These are phyloP conservation scores for Penicillium robsamsonii DNA, from an alignment of 495 filamentous ascomycete genomes.

Conservation along the genomic window DNA sequence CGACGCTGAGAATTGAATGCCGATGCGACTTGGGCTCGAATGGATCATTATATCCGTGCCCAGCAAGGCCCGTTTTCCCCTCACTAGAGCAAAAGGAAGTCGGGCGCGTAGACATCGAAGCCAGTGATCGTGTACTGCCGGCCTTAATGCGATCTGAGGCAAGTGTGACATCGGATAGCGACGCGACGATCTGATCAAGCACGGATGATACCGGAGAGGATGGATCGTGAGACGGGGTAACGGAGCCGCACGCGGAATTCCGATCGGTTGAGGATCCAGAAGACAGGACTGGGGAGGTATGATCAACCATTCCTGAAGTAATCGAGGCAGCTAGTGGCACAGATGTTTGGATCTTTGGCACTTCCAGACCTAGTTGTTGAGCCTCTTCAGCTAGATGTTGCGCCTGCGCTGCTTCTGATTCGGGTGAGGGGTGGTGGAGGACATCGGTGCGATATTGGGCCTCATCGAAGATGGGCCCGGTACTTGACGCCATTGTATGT, in stretches of 20 bases:
- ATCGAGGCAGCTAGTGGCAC: slow-evolving; percentile 43
- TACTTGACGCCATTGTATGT: slow-evolving; percentile 19
- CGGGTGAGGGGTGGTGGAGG: slow-evolving; percentile 34
- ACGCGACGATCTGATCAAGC: slow-evolving; percentile 34
- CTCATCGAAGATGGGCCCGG: slow-evolving; percentile 29
- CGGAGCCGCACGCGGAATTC: slow-evolving; percentile 31
- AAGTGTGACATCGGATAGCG: slow-evolving; percentile 40
- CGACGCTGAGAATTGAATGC: slow-evolving; percentile 34
- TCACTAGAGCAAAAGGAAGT: slow-evolving; percentile 46
- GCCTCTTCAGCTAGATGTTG: slow-evolving; percentile 42
- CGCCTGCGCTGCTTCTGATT: slow-evolving; percentile 37
- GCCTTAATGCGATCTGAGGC: slow-evolving; percentile 34
- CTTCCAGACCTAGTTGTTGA: slow-evolving; percentile 37
- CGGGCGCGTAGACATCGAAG: slow-evolving; percentile 42
- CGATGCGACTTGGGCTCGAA: slow-evolving; percentile 19
- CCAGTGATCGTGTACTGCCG: slow-evolving; percentile 42
- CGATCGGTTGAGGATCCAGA: slow-evolving; percentile 42
- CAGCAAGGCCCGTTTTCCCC: slow-evolving; percentile 22
- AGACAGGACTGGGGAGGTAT: slow-evolving; percentile 38
- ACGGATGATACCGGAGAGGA: slow-evolving; percentile 17
- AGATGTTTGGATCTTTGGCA: slow-evolving; percentile 39
- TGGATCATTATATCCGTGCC: slow-evolving; percentile 15
- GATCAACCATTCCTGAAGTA: slow-evolving; percentile 38
- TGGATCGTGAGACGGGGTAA: slow-evolving; percentile 29
- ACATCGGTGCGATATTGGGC: slow-evolving; percentile 42